Percentiles rank a stretch among this genome's conserved stretches.
These are phyloP conservation scores for Camellia lanceoleosa DNA, from an alignment of 148 eudicot species.

Conservation along the genomic window DNA sequence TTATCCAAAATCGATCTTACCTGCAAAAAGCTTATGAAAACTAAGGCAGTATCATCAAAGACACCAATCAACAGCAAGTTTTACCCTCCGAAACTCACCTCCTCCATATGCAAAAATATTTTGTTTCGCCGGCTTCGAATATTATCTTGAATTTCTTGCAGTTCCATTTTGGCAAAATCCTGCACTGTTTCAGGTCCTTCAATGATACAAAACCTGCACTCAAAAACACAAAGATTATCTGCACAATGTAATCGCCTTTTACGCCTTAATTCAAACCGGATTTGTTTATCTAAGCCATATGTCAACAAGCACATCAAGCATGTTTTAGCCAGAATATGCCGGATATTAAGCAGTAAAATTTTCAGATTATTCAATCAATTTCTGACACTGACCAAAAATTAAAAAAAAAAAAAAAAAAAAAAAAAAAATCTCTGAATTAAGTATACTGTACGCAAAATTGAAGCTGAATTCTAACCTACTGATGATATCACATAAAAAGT, in stretches of 20 bases:
- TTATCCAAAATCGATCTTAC: no score
- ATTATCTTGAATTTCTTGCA: slow-evolving; percentile 83
- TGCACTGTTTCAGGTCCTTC: slow-evolving; percentile 98
- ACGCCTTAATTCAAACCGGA: neutral
- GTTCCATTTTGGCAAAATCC: slow-evolving; percentile 85
- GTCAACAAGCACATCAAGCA: no score
- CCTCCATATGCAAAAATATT: slow-evolving; percentile 94
- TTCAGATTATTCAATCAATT: no score
- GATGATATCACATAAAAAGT: no score
- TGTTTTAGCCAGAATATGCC: no score
- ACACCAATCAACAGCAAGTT: slow-evolving; percentile 5
- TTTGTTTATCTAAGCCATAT: neutral
- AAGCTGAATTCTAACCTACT: no score
- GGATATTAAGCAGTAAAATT: no score
- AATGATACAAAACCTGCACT: slow-evolving; percentile 82
- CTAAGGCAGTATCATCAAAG: neutral
- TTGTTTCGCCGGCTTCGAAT: slow-evolving; percentile 85
- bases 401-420: no score
- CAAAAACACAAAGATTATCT: neutral
- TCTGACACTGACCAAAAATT: no score
- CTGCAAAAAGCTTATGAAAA: neutral
- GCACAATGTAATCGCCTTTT: neutral
- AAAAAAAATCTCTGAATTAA: no score
- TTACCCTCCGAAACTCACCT: slow-evolving; percentile 40
- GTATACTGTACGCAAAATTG: no score